A percentile compares a stretch with the other conserved stretches of the same genome.
These are phyloP conservation scores for Malus hybrid DNA, from an alignment of 331 rosid genomes.

Conservation along the genomic window DNA sequence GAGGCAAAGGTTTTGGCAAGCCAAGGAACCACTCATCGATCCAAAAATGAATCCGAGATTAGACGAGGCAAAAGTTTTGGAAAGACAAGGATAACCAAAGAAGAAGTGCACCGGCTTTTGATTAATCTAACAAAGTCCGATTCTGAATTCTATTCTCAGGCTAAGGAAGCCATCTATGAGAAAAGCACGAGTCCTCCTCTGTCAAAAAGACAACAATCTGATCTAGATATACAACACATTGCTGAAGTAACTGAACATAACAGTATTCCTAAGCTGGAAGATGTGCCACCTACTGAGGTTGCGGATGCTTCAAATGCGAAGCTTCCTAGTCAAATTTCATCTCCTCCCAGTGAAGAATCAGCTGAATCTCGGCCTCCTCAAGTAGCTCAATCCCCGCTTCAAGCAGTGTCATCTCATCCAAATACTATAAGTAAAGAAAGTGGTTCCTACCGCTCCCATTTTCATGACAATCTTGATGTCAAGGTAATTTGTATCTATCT, in stretches of 20 bases:
- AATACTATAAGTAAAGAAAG: background rate
- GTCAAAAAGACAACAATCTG: background rate
- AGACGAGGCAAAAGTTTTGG: background rate
- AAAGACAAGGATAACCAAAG: too few species aligned
- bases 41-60: background rate
- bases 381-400: background rate
- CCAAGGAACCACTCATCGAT: background rate
- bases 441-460: background rate
- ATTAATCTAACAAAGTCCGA: background rate
- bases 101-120: background rate
- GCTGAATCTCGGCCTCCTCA: background rate
- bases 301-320: background rate
- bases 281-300: background rate
- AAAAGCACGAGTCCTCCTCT: background rate
- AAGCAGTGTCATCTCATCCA: background rate
- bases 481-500: background rate
- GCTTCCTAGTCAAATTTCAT: background rate
- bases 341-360: background rate
- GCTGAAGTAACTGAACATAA: background rate
- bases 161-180: too few species aligned
- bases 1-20: background rate
- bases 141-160: background rate
- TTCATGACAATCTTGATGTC: background rate
- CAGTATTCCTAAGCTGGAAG: background rate
- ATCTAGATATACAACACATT: background rate